These are phyloP conservation scores for Ophiostoma himal-ulmi DNA, from an alignment of 2,329 filamentous ascomycete species.

Conservation along the genomic window DNA sequence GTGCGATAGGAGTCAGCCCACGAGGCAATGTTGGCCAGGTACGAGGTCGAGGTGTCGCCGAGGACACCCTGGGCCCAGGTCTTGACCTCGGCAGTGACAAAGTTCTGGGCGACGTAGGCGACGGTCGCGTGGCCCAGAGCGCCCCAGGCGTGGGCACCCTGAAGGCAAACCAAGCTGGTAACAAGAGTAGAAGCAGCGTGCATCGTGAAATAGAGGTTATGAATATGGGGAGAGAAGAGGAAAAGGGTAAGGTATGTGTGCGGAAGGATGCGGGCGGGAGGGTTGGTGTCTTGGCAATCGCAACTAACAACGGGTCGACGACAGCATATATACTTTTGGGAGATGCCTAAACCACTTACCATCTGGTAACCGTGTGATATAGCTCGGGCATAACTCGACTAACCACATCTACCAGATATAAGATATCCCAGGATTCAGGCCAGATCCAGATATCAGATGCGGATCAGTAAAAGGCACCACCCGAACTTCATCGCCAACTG, in stretches of 20 bases:
- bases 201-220: neutral
- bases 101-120: conserved; percentile 48
- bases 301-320: neutral
- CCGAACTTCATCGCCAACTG: conserved; percentile 9
- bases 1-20: conserved; percentile 47
- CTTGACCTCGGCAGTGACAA: conserved; percentile 39
- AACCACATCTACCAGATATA: neutral
- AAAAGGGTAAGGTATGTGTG: neutral
- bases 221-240: neutral
- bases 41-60: conserved; percentile 40
- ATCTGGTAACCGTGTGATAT: too few relatives aligned
- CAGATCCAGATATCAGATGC: neutral
- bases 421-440: neutral
- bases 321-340: neutral
- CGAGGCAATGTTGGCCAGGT: conserved; percentile 45
- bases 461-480: neutral
- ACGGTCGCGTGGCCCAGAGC: conserved; percentile 47
- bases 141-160: conserved; percentile 35
- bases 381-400: too few relatives aligned
- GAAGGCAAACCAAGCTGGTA: conserved; percentile 11
- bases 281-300: conserved; percentile 6
- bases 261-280: neutral
- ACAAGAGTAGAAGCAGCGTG: neutral
- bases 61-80: conserved; percentile 42
- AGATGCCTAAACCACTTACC: too few relatives aligned